Evolutionary conservation across 345 rosid species (phyloP).

Genomic region (Conringia planisiliqua): DNA sequence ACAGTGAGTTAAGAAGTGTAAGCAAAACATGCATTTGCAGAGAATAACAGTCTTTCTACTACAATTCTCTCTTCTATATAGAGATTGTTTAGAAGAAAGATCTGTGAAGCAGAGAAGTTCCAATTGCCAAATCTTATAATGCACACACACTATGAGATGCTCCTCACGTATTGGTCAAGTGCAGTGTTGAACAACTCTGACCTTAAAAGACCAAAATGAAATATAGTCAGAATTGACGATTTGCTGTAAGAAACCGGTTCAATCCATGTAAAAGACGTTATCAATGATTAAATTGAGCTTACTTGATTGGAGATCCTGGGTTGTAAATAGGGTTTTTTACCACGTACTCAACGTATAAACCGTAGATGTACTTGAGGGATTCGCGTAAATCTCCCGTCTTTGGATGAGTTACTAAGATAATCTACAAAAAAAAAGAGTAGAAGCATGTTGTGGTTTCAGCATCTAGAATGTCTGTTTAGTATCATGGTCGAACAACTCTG

Average conservation of each 20-base stretch:
- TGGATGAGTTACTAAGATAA: slow-evolving; percentile 89
- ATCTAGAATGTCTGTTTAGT: not conserved
- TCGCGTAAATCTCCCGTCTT: slow-evolving; percentile 84
- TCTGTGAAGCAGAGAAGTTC: not conserved
- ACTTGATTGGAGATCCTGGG: slow-evolving; percentile 86
- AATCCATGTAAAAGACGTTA: not conserved
- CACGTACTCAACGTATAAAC: slow-evolving; percentile 84
- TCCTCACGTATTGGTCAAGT: slow-evolving; percentile 79
- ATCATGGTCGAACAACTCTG: not conserved
- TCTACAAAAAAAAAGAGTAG: slow-evolving; percentile 34
- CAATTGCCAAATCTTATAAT: slow-evolving; percentile 11
- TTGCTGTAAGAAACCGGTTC: not conserved
- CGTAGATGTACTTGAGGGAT: slow-evolving; percentile 75
- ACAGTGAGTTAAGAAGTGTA: not conserved
- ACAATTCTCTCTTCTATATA: not conserved
- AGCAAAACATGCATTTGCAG: slow-evolving; percentile 14
- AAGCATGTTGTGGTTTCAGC: not conserved
- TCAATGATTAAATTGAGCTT: slow-evolving; percentile 11
- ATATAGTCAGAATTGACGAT: not conserved
- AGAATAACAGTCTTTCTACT: not conserved
- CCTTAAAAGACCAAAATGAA: slow-evolving; percentile 38
- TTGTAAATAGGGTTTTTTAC: slow-evolving; percentile 74
- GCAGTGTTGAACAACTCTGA: slow-evolving; percentile 67
- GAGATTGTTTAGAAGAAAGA: not conserved
- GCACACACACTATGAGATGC: slow-evolving; percentile 51